phyloP scores from a whole-genome alignment of 1,284 basidiomycete genomes.

The Moesziomyces antarcticus region DNA sequence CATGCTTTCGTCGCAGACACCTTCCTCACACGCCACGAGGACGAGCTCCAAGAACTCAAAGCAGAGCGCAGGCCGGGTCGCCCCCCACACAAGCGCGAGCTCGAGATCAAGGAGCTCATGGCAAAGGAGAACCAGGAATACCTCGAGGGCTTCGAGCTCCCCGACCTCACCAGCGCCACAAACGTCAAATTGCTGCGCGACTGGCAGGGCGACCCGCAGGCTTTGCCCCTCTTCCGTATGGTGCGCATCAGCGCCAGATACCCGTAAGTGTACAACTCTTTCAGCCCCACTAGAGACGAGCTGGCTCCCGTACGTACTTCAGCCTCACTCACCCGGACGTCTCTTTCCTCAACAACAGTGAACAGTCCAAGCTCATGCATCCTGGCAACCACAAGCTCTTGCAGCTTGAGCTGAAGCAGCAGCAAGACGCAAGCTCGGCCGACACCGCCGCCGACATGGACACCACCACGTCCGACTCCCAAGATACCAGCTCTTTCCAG shows the following conservation, averaged over 20 bases:
- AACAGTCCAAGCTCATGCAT: constrained; percentile 53
- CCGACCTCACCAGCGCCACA: constrained; percentile 55
- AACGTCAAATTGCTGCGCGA: constrained; percentile 62
- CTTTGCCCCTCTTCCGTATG: constrained; percentile 60
- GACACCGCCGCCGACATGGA: constrained; percentile 20
- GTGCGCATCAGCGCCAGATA: constrained; percentile 59
- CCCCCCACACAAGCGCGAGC: constrained; percentile 53
- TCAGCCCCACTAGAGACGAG: too few species aligned
- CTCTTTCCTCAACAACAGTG: constrained; percentile 7
- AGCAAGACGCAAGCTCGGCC: neutral
- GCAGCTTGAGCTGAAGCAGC: constrained; percentile 28
- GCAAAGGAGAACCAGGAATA: constrained; percentile 59
- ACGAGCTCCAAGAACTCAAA: constrained; percentile 50
- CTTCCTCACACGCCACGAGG: constrained; percentile 59
- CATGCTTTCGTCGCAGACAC: constrained; percentile 56
- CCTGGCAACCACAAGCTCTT: constrained; percentile 56
- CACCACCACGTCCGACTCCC: constrained; percentile 2
- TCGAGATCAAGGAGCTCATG: constrained; percentile 53
- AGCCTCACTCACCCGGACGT: neutral
- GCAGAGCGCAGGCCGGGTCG: constrained; percentile 56
- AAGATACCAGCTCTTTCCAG: constrained; percentile 8
- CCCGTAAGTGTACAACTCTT: constrained; percentile 24
- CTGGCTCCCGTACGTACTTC: too few species aligned
- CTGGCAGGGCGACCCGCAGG: constrained; percentile 65
- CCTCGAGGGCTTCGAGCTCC: constrained; percentile 59